Evolutionary conservation across 2,329 filamentous ascomycete species (phyloP), one percentile per base, ranked within the genome.

Genomic region (Penicillium occitanis): DNA sequence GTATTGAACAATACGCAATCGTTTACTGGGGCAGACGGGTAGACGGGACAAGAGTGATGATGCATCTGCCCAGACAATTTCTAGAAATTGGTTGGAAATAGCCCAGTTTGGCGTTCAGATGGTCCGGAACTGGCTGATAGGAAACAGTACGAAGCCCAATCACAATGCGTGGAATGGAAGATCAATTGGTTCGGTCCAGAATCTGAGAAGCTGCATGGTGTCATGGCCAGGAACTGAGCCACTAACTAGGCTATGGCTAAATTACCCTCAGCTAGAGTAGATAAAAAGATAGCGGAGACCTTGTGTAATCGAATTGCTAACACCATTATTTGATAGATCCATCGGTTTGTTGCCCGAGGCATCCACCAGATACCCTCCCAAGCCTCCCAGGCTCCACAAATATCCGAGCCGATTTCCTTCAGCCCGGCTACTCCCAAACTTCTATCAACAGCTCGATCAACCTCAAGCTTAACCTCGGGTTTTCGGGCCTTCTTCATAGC

Each of bases 261-360:
- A 53, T 51, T 30, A 33, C 50, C 25, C 28, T 51, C 25, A 51
- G 25, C 25, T n/a, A 53, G 48, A 28, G 22, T 17, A 19, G 51
- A 57, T 57, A 57, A 14, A 57, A 57, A n/a, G 53, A 57, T 57
- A 40, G 53, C 33, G 53, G 53, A 55, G 53, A 60, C 22, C 62
- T 64, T 64, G 42, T 53, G 37, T 64, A 64, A 64, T 64, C 40
- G 51, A 57, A 64, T 64, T 64, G 62, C 62, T 64, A 64, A 64
- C 48, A 30, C 37, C 28, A 35, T 53, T 33, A 53, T 28, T 44
- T 28, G 22, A 50, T 11, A 55, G 28, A 55, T 48, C 33, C 33
- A 35, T 35, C 58, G 58, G 58, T 35, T 48, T 42, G 60, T n/a
- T 35, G 50, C 37, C 61, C 51, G 61, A 63, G 61, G 48, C 61